Base-by-base conservation (phyloP, 192 early-diverging fungal species). In the Obelidium mucronatum region DNA sequence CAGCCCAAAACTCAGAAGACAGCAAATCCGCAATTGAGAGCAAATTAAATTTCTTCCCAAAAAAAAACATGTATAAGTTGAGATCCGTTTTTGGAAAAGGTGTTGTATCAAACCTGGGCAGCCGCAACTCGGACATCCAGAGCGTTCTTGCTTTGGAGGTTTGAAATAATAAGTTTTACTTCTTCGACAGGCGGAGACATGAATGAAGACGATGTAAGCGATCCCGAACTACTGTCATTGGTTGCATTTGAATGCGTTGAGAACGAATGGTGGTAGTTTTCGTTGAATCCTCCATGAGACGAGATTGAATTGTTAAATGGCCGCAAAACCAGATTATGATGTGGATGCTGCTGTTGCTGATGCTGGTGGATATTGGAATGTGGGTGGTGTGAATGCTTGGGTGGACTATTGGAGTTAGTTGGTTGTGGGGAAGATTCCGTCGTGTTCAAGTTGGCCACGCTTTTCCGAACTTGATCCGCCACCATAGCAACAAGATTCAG, bases 1-100 rank as follows among this genome's bases (percentile, higher is more conserved):
- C 81, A 8, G 44, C 52, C 87, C 87, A 88, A 71, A 88, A 84
- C 61, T 88, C 87, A 24, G 77, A 82, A 11, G 82, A 82, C 13
- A 84, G 53, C 15, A 88, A 73, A 75, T 88, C 87, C 19, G 56
- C 77, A 19, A 78, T 67, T 37, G 87, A 80, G 44, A 84, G 74
- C 13, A 80, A 73, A 6, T 73, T 77, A 19, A 88, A 62, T 34
- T 78, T 75, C 82, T 87, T 64, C 26, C 11, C 31, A 62, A 42
- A 62, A 15, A 3, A n/a, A n/a, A n/a, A n/a, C n/a, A n/a, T n/a
- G n/a, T n/a, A n/a, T n/a, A n/a, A 22, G 42, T 39, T 64, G 31
- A 64, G 36, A 28, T 64, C n/a, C 69, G 11, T 42, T 48, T 39
- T 74, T 33, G 68, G 13, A 26, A 77, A 58, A n/a, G 52, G 30